Base-by-base conservation (phyloP, 2,329 filamentous ascomycete genomes). In the Colletotrichum australisinense region DNA sequence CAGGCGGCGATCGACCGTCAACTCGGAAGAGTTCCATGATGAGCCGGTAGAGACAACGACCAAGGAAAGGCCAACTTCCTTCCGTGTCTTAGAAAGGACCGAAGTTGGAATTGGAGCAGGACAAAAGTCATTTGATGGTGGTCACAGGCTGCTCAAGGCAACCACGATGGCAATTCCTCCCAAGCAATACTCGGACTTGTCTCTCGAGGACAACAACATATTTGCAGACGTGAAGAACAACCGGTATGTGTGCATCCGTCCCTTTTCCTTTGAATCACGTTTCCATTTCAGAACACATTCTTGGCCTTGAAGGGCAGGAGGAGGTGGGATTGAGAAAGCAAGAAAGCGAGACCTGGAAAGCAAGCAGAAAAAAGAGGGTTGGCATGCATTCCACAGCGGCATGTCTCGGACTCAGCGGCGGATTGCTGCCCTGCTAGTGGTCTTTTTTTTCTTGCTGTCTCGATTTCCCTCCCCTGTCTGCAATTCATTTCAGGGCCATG, bases 1-100 rank as follows among this genome's bases (percentile, higher is more conserved):
- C 78, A 85, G 88, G 88, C 89, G 89, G 86, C 91, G 88, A 84
- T 89, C 88, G 75, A 86, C 87, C 85, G 87, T 85, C 75, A 83
- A 83, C 83, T 85, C 86, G 74, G 86, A 89, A 76, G 88, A 87
- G 75, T 81, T 88, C 74, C 87, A 89, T 74, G 86, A 90, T 87
- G 87, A 80, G 49, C 79, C 85, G 77, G 78, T 85, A 81, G 81
- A 49, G 42, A 49, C 42, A n/a, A 49, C 84, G 75, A 78, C 81
- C 63, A 83, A 73, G 24, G 58, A 73, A 64, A 58, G 63, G 56
- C 60, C 69, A 71, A 84, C 88, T 24, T 90, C 89, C 2, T 91
- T 91, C 78, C 87, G 89, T 63, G 89, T 91, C 28, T 82, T 91
- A 46, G 89, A 91, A 72, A 85, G 89, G 75, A 81, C 83, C 60